phyloP scores from a whole-genome alignment of 257 asterid genomes.

The Haberlea rhodopensis region DNA sequence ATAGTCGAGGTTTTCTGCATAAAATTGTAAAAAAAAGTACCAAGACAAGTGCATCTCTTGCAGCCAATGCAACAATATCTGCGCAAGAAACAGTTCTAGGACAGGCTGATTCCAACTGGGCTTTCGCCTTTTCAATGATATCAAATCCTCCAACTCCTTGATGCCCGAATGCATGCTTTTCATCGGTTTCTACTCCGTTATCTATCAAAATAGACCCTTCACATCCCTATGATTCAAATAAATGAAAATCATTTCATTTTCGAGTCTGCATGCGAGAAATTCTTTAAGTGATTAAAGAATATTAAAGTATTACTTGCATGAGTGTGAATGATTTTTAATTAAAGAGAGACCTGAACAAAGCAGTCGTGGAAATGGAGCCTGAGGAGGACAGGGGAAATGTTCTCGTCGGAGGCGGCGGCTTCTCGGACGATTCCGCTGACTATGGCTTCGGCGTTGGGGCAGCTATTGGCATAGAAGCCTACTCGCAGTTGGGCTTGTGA shows the following conservation, averaged over 20 bases:
- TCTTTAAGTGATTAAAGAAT: no score
- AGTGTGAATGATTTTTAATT: background rate
- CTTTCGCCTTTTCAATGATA: slow-evolving; percentile 45
- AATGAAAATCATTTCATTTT: background rate
- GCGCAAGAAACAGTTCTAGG: slow-evolving; percentile 58
- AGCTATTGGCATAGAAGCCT: slow-evolving; percentile 56
- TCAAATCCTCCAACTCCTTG: slow-evolving; percentile 63
- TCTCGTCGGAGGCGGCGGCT: slow-evolving; percentile 40
- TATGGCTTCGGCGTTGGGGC: slow-evolving; percentile 68
- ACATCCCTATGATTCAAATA: slow-evolving; percentile 53
- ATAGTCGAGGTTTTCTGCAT: no score
- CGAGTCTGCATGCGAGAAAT: background rate
- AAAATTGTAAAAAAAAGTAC: no score
- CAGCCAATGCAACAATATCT: slow-evolving; percentile 42
- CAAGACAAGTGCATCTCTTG: slow-evolving; percentile 50
- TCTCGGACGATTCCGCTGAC: slow-evolving; percentile 46
- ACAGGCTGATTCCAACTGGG: slow-evolving; percentile 43
- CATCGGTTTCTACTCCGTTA: slow-evolving; percentile 34
- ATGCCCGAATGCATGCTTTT: slow-evolving; percentile 64
- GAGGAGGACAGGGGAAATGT: slow-evolving; percentile 49
- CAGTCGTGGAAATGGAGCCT: slow-evolving; percentile 93
- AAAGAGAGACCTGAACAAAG: slow-evolving; percentile 53
- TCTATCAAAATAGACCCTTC: slow-evolving; percentile 78
- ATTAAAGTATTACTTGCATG: no score
- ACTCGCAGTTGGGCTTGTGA: slow-evolving; percentile 47